Percentiles rank a stretch among this genome's conserved stretches.
Evolutionary conservation across 169 alveolate species (phyloP).

Genomic region (Plasmodium vinckei): DNA sequence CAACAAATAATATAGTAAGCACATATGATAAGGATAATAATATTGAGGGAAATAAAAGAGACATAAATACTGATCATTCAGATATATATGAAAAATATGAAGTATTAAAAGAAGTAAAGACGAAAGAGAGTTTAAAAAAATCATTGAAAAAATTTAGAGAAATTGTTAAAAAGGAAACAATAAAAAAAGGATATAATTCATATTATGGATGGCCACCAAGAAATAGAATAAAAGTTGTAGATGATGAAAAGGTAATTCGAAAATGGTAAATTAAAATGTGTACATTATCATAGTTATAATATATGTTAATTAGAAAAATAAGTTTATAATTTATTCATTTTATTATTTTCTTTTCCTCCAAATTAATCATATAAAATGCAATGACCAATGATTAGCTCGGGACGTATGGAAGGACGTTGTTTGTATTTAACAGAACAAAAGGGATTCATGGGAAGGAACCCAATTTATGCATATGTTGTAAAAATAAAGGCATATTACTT

Average conservation of each 20-base stretch:
- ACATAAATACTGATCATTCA: not conserved
- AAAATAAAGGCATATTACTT: conserved; percentile 46
- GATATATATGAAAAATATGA: conserved; percentile 57
- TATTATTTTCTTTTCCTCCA: not conserved
- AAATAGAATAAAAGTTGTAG: conserved; percentile 62
- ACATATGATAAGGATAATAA: not conserved
- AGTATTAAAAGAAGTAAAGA: conserved; percentile 38
- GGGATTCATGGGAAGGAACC: conserved; percentile 56
- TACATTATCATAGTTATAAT: too few species aligned
- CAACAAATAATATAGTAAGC: conserved; percentile 5
- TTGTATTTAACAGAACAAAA: conserved; percentile 53
- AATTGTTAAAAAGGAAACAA: conserved; percentile 70
- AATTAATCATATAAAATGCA: not conserved
- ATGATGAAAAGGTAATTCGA: conserved; percentile 65
- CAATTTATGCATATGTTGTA: conserved; percentile 70
- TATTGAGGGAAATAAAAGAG: not conserved
- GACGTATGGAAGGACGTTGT: conserved; percentile 50
- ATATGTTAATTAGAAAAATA: too few species aligned
- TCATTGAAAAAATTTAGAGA: conserved; percentile 73
- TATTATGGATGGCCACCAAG: conserved; percentile 76
- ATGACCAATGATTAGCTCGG: conserved; percentile 25
- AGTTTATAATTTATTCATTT: too few species aligned
- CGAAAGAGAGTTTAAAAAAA: conserved; percentile 32
- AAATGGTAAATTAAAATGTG: not conserved
- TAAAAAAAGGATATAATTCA: conserved; percentile 63